Conservation (phyloP, 2,329 filamentous ascomycete genomes). For the Fusarium fujikuroi region DNA sequence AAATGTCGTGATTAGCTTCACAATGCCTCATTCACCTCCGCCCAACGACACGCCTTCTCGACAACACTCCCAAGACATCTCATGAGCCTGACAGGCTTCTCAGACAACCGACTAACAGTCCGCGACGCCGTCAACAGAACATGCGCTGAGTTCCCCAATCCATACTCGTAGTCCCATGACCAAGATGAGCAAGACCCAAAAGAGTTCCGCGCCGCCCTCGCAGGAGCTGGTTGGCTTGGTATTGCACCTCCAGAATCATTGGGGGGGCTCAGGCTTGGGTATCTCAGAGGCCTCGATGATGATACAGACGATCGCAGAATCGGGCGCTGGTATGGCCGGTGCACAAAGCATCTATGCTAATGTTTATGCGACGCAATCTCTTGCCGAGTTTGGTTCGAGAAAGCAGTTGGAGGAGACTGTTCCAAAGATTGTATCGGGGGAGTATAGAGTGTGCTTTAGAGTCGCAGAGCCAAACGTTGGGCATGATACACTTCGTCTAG, state of each 20-base stretch:
- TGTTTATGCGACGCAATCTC: conserved; percentile 79
- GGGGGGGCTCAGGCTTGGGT: conserved; percentile 78
- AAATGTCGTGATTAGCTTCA: conserved; percentile 24
- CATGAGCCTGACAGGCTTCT: conserved; percentile 80
- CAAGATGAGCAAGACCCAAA: conserved; percentile 75
- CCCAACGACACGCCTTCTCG: conserved; percentile 47
- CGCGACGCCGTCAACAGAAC: conserved; percentile 75
- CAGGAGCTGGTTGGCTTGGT: conserved; percentile 82
- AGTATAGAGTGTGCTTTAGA: conserved; percentile 80
- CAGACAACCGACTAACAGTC: conserved; percentile 77
- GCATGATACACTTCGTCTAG: conserved; percentile 78
- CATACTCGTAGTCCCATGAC: conserved; percentile 82
- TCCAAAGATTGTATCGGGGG: conserved; percentile 76
- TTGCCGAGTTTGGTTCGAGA: conserved; percentile 76
- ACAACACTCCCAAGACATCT: conserved; percentile 53
- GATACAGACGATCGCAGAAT: conserved; percentile 84
- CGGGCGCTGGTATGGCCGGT: conserved; percentile 81
- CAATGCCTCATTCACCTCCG: conserved; percentile 11
- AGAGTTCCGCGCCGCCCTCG: conserved; percentile 79
- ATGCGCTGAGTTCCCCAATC: conserved; percentile 76
- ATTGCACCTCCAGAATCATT: conserved; percentile 80
- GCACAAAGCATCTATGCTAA: conserved; percentile 72
- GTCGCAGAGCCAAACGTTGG: conserved; percentile 88
- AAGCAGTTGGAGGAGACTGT: conserved; percentile 73
- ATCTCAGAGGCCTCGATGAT: conserved; percentile 89